phyloP scores from a whole-genome alignment of 2,329 filamentous ascomycete genomes.

The Curvularia verruculosa region DNA sequence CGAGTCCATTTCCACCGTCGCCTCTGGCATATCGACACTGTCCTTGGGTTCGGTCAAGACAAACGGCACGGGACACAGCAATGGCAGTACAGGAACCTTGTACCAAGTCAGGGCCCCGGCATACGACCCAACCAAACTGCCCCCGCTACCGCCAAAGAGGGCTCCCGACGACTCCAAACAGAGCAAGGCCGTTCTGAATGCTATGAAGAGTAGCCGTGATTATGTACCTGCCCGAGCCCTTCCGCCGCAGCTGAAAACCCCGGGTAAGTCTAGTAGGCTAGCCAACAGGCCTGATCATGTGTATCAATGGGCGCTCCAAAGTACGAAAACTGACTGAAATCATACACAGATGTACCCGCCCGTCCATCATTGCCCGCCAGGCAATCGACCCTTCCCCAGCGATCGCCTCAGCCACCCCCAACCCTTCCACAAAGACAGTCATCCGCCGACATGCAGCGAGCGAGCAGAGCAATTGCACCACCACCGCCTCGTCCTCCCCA shows the following conservation, averaged over 20 bases:
- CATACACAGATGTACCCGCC: slow-evolving; percentile 21
- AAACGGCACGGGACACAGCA: slow-evolving; percentile 44
- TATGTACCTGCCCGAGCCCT: slow-evolving; percentile 31
- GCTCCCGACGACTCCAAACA: slow-evolving; percentile 51
- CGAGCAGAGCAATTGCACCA: slow-evolving; percentile 31
- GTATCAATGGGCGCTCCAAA: not conserved
- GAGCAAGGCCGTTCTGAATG: slow-evolving; percentile 45
- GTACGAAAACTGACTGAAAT: not conserved
- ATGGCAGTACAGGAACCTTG: slow-evolving; percentile 37
- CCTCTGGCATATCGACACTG: slow-evolving; percentile 54
- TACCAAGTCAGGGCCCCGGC: slow-evolving; percentile 60
- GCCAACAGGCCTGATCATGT: not conserved
- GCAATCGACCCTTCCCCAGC: slow-evolving; percentile 18
- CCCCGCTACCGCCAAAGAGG: slow-evolving; percentile 60
- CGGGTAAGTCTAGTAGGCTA: slow-evolving; percentile 23
- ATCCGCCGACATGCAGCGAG: slow-evolving; percentile 15
- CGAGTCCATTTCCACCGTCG: slow-evolving; percentile 61
- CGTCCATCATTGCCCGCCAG: slow-evolving; percentile 31
- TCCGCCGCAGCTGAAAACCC: slow-evolving; percentile 36
- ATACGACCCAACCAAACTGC: slow-evolving; percentile 62
- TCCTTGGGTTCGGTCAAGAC: slow-evolving; percentile 58
- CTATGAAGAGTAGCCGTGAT: slow-evolving; percentile 46
- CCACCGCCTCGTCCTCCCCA: slow-evolving; percentile 48
- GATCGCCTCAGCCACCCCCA: slow-evolving; percentile 22
- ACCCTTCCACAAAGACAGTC: slow-evolving; percentile 23